Evolutionary conservation across 345 rosid genomes (phyloP).

Genomic region (Salix brachista): DNA sequence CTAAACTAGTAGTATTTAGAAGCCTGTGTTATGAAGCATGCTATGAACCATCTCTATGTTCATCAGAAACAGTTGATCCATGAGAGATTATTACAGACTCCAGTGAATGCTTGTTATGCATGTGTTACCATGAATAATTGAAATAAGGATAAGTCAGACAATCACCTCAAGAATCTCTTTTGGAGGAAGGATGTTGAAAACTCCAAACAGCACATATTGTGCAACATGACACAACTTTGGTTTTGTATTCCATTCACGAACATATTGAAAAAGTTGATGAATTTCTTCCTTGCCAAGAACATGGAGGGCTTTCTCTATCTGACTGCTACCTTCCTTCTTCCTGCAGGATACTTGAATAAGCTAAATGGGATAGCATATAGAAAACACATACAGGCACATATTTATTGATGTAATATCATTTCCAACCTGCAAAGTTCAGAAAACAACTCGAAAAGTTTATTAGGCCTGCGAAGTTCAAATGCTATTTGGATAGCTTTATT

Average conservation of each 20-base stretch:
- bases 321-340: slow-evolving; percentile 48
- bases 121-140: not conserved
- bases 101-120: not conserved
- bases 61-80: not conserved
- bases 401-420: not conserved
- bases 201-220: slow-evolving; percentile 64
- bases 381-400: not conserved
- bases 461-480: slow-evolving; percentile 80
- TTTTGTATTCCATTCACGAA: slow-evolving; percentile 92
- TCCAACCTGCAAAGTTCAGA: slow-evolving; percentile 68
- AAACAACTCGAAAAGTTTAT: slow-evolving; percentile 68
- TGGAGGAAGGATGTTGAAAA: slow-evolving; percentile 72
- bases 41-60: not conserved
- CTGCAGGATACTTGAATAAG: slow-evolving; percentile 34
- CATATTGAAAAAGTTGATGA: slow-evolving; percentile 63
- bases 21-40: not conserved
- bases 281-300: slow-evolving; percentile 66
- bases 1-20: not conserved
- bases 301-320: slow-evolving; percentile 57
- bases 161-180: slow-evolving; percentile 72
- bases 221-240: slow-evolving; percentile 90
- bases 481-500: slow-evolving; percentile 77
- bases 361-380: not conserved
- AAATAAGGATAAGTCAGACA: not conserved
- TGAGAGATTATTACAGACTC: not conserved